Evolutionary conservation across 2,329 filamentous ascomycete species (phyloP).

Genomic region (Graphium sp.): DNA sequence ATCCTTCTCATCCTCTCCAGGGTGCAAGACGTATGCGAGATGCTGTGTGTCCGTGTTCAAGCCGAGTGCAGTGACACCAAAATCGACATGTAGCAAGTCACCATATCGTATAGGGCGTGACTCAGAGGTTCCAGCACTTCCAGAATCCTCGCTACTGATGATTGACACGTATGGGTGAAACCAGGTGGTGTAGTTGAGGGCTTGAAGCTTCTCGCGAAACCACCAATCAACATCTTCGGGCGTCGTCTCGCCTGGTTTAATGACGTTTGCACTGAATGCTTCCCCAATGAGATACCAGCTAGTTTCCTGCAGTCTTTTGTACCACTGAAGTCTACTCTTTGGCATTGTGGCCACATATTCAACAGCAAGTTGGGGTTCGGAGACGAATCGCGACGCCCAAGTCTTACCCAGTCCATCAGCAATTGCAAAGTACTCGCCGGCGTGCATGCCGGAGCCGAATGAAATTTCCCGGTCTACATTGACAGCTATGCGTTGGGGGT

Average conservation of each 20-base stretch:
- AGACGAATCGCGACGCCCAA: constrained; percentile 21
- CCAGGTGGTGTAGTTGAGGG: constrained; percentile 33
- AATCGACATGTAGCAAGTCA: constrained; percentile 30
- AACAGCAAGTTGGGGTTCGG: constrained; percentile 25
- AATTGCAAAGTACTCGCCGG: constrained; percentile 23
- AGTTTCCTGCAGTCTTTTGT: constrained; percentile 27
- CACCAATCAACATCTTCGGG: constrained; percentile 31
- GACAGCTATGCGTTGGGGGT: constrained; percentile 21
- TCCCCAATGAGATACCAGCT: constrained; percentile 30
- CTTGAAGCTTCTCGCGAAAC: constrained; percentile 29
- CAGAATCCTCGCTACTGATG: too few species aligned
- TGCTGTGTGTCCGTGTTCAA: constrained; percentile 34
- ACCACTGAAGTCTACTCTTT: constrained; percentile 20
- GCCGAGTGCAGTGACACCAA: constrained; percentile 26
- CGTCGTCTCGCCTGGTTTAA: constrained; percentile 23
- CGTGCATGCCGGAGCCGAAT: constrained; percentile 28
- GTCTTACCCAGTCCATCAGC: constrained; percentile 15
- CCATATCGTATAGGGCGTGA: constrained; percentile 20
- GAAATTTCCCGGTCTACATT: constrained; percentile 25
- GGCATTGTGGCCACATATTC: constrained; percentile 28
- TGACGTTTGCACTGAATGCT: constrained; percentile 23
- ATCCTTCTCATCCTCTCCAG: constrained; percentile 19
- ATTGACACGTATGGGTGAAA: constrained; percentile 29
- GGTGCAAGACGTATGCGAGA: constrained; percentile 27
- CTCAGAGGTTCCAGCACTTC: constrained; percentile 3